phyloP scores from a whole-genome alignment of 768 basidiomycete species.

The Scleroderma bovista region DNA sequence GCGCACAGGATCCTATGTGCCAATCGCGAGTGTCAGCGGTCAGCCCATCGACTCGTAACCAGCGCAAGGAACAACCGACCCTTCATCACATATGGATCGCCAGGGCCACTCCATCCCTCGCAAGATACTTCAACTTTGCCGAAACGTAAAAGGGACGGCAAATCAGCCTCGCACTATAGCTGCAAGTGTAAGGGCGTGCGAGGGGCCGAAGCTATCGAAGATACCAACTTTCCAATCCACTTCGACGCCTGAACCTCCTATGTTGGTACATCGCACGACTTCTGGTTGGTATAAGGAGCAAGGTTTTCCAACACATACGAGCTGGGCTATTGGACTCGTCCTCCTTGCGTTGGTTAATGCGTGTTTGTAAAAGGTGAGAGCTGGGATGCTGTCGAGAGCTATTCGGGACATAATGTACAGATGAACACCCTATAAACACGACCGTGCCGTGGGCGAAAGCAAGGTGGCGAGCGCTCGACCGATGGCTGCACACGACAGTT shows the following conservation, averaged over 20 bases:
- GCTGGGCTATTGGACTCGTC: constrained; percentile 66
- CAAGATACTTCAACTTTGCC: constrained; percentile 84
- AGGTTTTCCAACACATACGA: constrained; percentile 73
- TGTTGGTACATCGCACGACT: constrained; percentile 77
- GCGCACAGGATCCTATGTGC: constrained; percentile 70
- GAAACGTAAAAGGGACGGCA: constrained; percentile 77
- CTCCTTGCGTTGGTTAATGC: constrained; percentile 61
- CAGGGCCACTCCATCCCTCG: constrained; percentile 83
- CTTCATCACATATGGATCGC: constrained; percentile 81
- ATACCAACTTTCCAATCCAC: constrained; percentile 84
- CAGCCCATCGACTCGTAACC: not conserved
- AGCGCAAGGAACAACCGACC: constrained; percentile 38
- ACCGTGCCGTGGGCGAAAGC: not conserved
- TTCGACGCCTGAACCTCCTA: constrained; percentile 71
- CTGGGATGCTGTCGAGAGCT: constrained; percentile 63
- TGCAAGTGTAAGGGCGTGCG: not conserved
- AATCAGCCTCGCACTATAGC: constrained; percentile 86
- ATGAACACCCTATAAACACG: not conserved
- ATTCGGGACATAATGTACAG: constrained; percentile 53
- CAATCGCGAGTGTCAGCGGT: not conserved
- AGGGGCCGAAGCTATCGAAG: not conserved
- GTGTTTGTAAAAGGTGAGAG: constrained; percentile 76
- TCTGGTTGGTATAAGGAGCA: constrained; percentile 78
- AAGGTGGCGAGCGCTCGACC: not conserved
- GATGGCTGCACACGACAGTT: not conserved